Evolutionary conservation across 768 basidiomycete species (phyloP).

Genomic region (Pisolithus sp.): DNA sequence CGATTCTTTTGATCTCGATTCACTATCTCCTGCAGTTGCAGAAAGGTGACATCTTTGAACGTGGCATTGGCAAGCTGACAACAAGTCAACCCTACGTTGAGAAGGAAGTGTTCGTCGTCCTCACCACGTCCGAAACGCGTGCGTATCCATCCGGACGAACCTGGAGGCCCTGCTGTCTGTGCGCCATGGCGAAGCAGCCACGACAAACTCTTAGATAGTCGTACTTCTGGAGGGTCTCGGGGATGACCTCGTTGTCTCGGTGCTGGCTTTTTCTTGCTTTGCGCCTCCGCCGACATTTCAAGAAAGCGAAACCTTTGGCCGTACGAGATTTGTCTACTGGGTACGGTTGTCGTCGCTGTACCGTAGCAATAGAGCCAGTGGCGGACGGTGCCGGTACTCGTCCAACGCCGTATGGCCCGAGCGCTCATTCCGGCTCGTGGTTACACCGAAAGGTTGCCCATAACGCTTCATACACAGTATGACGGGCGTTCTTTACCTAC

Average conservation of each 20-base stretch:
- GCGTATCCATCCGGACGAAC: conserved; percentile 87
- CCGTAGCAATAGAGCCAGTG: not conserved
- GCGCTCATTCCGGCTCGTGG: too few species aligned
- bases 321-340: not conserved
- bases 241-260: conserved; percentile 53
- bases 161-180: conserved; percentile 57
- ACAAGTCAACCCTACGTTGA: conserved; percentile 1
- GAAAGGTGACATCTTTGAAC: conserved; percentile 53
- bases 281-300: conserved; percentile 5
- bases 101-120: conserved; percentile 16
- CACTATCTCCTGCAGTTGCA: conserved; percentile 56
- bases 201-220: conserved; percentile 79
- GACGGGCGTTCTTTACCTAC: not conserved
- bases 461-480: not conserved
- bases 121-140: conserved; percentile 73
- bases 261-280: conserved; percentile 6
- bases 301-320: not conserved
- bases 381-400: not conserved
- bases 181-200: conserved; percentile 93
- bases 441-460: too few species aligned
- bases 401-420: too few species aligned
- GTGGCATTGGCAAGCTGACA: conserved; percentile 64
- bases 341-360: not conserved
- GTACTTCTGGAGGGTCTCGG: conserved; percentile 59
- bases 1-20: conserved; percentile 59